Base-by-base conservation (phyloP, 768 basidiomycete genomes). In the Boletus reticuloceps region DNA sequence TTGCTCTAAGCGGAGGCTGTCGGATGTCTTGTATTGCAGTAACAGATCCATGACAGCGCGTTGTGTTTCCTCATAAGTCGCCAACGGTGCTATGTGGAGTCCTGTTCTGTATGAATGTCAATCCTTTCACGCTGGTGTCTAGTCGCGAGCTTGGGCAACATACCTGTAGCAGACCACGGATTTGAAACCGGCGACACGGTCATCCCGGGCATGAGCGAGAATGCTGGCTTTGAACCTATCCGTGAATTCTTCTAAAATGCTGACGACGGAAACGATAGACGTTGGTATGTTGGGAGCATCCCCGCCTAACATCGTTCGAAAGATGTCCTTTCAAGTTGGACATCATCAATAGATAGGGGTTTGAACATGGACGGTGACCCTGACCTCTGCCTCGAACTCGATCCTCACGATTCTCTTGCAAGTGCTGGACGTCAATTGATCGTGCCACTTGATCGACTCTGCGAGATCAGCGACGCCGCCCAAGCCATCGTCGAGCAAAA, bases 401-500 rank as follows among this genome's bases (percentile, higher is more conserved):
- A 91, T 76, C 53, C 90, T 72, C 17, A 89, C 82, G 41, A 91
- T 83, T 34, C 87, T 74, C 63, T 79, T 83, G 14, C 80, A 79
- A 4, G 75, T 73, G 47, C 76, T 79, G 7, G 60, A 57, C 5
- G 84, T 82, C 51, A 85, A 83, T 47, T 71, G 74, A 60, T 86
- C 81, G 58, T 90, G 89, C 85, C 86, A 88, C 50, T 64, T 57
- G 60, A 78, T 79, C 5, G 72, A 72, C 66, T 86, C 79, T 4
- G 80, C 75, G 45, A 79, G 65, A 29, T 77, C 75, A 13, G 69
- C 67, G 3, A 74, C 70, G 3, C 76, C 77, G 20, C 79, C 79
- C 7, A 91, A 69, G 2, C 88, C 89, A 61, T 91, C 89, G 64
- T 91, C 90, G 45, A 92, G 74, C 29, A 92, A 72, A 51, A 91